These are phyloP conservation scores for Cephalotrichum gorgonifer DNA, from an alignment of 2,329 filamentous ascomycete species.

Conservation along the genomic window DNA sequence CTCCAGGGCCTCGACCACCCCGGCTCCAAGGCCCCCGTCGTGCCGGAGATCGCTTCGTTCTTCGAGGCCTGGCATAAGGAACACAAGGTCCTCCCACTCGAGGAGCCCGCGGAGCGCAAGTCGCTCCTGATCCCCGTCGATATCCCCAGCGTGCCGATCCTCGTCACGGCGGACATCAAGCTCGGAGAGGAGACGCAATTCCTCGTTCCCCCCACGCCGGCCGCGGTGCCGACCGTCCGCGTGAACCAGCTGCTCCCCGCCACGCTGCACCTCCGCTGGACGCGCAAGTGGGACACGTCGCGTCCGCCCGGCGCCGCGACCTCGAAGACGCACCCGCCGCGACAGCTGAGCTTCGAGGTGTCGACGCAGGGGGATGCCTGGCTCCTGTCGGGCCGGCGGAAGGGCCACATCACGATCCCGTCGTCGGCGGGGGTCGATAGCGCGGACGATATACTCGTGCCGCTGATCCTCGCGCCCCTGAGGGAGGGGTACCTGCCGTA, in stretches of 20 bases:
- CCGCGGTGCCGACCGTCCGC: slow-evolving; percentile 33
- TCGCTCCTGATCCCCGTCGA: slow-evolving; percentile 84
- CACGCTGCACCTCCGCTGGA: slow-evolving; percentile 52
- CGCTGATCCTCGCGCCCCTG: slow-evolving; percentile 70
- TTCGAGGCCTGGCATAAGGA: slow-evolving; percentile 22
- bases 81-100: slow-evolving; percentile 8
- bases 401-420: slow-evolving; percentile 64
- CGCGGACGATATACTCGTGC: slow-evolving; percentile 44
- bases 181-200: slow-evolving; percentile 25
- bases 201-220: slow-evolving; percentile 10
- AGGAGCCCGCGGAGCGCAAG: slow-evolving; percentile 17
- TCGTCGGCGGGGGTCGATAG: slow-evolving; percentile 7
- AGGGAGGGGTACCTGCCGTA: slow-evolving; percentile 68
- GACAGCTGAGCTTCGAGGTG: slow-evolving; percentile 71
- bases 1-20: slow-evolving; percentile 40
- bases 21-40: slow-evolving; percentile 11
- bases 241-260: slow-evolving; percentile 57
- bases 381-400: slow-evolving; percentile 74
- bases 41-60: slow-evolving; percentile 12
- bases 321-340: slow-evolving; percentile 10
- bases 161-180: slow-evolving; percentile 67
- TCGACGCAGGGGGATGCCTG: slow-evolving; percentile 64
- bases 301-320: slow-evolving; percentile 14
- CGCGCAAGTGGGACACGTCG: slow-evolving; percentile 48
- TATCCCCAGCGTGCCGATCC: slow-evolving; percentile 69